phyloP scores from a whole-genome alignment of 2,329 filamentous ascomycete genomes.

The Cercospora berteroae region DNA sequence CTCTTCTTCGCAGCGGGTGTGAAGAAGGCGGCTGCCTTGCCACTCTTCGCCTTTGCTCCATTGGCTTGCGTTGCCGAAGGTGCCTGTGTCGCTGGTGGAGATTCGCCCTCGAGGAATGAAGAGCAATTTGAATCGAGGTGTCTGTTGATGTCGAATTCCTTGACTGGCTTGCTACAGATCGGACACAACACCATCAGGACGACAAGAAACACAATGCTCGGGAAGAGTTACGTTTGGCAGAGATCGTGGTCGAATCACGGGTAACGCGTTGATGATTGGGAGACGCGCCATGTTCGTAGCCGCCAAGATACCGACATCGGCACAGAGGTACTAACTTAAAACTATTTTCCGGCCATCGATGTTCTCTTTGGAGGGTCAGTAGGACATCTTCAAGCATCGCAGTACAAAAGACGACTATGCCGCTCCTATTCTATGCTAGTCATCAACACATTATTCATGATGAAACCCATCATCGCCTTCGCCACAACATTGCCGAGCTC shows the following conservation, averaged over 20 bases:
- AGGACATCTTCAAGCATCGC: background rate
- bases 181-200: conserved; percentile 37
- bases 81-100: conserved; percentile 38
- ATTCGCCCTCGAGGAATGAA: conserved; percentile 60
- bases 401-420: background rate
- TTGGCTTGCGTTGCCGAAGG: conserved; percentile 28
- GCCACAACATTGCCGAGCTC: background rate
- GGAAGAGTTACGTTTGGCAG: background rate
- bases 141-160: conserved; percentile 73
- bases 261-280: conserved; percentile 1
- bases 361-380: background rate
- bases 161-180: conserved; percentile 42
- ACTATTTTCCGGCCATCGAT: background rate
- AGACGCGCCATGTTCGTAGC: background rate
- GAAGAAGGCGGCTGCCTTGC: conserved; percentile 55
- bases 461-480: background rate
- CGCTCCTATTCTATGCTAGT: background rate
- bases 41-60: conserved; percentile 24
- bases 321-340: background rate
- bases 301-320: conserved; percentile 4
- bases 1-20: conserved; percentile 50
- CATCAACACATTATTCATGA: conserved; percentile 7
- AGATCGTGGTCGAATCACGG: background rate
- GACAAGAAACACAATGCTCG: background rate
- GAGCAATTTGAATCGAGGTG: conserved; percentile 86